Evolutionary conservation across 768 basidiomycete genomes (phyloP).

Genomic region (Kwoniella sp.): DNA sequence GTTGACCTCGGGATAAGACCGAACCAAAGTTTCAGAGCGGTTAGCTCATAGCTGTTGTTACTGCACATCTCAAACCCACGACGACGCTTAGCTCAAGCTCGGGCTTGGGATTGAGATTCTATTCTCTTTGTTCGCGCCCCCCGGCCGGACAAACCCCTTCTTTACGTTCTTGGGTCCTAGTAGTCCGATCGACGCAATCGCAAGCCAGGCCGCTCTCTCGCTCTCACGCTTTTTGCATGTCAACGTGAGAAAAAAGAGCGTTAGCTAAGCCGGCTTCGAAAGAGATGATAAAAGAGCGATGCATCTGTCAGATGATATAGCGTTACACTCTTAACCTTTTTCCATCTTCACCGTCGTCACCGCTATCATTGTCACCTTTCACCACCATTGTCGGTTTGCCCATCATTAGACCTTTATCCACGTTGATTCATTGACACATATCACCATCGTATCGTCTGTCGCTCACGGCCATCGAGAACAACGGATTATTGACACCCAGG

Average conservation of each 20-base stretch:
- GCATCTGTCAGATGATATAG: too few relatives aligned
- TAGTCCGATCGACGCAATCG: constrained; percentile 2
- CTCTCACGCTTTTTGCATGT: neutral
- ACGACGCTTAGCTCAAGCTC: too few relatives aligned
- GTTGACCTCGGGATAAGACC: neutral
- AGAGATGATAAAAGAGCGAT: neutral
- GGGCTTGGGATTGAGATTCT: neutral
- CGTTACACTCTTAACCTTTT: neutral
- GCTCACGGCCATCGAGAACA: too few relatives aligned
- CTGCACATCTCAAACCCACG: too few relatives aligned
- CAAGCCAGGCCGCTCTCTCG: too few relatives aligned
- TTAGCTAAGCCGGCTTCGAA: neutral
- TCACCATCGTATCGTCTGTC: too few relatives aligned
- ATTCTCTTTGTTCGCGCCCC: neutral
- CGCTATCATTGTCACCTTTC: neutral
- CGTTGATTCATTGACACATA: too few relatives aligned
- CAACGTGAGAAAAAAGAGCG: neutral
- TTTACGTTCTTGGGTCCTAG: neutral
- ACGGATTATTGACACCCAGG: neutral
- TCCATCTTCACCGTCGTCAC: neutral
- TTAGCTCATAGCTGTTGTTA: neutral
- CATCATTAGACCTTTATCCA: neutral
- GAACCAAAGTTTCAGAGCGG: constrained; percentile 1
- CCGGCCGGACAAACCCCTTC: neutral
- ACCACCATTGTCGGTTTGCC: neutral